Base-by-base conservation (phyloP, 306 rosid genomes). In the Casuarina cunninghamiana region DNA sequence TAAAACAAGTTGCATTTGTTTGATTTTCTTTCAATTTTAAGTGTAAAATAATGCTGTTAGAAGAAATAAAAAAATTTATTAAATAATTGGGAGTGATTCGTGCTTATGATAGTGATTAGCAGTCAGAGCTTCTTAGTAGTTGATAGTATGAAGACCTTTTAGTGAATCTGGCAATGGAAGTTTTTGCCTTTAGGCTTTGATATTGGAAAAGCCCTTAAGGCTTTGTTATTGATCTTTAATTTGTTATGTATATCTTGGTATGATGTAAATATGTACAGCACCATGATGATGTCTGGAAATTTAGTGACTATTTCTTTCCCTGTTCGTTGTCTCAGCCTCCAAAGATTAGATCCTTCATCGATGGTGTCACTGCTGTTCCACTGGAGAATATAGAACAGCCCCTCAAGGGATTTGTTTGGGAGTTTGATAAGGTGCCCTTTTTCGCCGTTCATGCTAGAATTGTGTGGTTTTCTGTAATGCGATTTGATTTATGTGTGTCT, bases 351-450 rank as follows among this genome's bases (percentile, higher is more conserved):
- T 79, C 87, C 65, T 90, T 93, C 86, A 96, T 96, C 74, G 84
- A 89, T 49, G 76, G 80, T 80, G 97, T 96, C 77, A 90, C 91
- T 45, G 88, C 93, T 3, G 93, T 88, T 88, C 99, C 99, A 21
- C 86, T 90, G 70, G 97, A 93, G 86, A 83, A 90, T 84, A 89
- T 93, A 83, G 94, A 96, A 87, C 96, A 84, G 83, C 89, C 96
- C 77, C 81, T 93, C 26, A 91, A 89, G 79, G 89, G 91, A 75
- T 96, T 96, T 79, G 48, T 83, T 51, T 96, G 98, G 99, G 99
- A 91, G 87, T 93, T 88, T 19, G 98, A 96, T 82, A 96, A 96
- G 99, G 99, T 96, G 78, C 74, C 35, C 70, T 68, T 73, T 6
- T 75, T 85, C 53, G 75, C 80, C 83, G 69, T 62, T 77, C 75